Base-by-base conservation (phyloP, 768 basidiomycete genomes). In the Lentinus tigrinus region DNA sequence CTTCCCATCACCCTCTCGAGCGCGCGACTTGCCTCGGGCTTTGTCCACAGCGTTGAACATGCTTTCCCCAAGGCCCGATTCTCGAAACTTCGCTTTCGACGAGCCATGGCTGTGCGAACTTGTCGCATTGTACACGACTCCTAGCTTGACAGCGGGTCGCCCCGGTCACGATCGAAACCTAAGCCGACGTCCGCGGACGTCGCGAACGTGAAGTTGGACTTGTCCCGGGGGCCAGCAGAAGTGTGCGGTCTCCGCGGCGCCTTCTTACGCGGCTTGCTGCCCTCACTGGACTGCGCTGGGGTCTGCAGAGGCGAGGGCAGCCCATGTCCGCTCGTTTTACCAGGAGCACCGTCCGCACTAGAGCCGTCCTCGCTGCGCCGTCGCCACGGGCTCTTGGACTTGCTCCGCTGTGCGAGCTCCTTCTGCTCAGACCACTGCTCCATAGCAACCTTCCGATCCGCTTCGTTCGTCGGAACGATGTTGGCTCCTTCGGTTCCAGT, bases 151-250 rank as follows among this genome's bases (percentile, higher is more conserved):
- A 54, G 64, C 54, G 51, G 50, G 47, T 57, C 65, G 63, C 26
- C 17, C 8, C 39, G 51, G 36, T 60, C 46, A 36, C 48, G 46
- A 31, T 48, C 31, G 26, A 62, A 39, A 42, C 47, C 52, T 44
- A 56, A 5, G 47, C 47, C 61, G 63, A 49, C 54, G 57, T 38
- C 52, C 27, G 47, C 46, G 17, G 44, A 27, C 40, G 46, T 58
- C 37, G 57, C 51, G 52, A 65, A 70, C 49, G 66, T 60, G 50
- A 63, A 72, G 50, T 70, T 69, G 28, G 77, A 69, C 67, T 77
- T 78, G 66, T 89, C 88, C 57, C 85, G 75, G 26, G 83, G 85
- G 13, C 88, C 88, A n/a, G 86, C 87, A 57, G 85, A 87, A 23
- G 88, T 90, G 67, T 91, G 88, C 34, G 88, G 88, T 46, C 88